phyloP scores from a whole-genome alignment of 495 filamentous ascomycete genomes.

The Penicillium odoratum region DNA sequence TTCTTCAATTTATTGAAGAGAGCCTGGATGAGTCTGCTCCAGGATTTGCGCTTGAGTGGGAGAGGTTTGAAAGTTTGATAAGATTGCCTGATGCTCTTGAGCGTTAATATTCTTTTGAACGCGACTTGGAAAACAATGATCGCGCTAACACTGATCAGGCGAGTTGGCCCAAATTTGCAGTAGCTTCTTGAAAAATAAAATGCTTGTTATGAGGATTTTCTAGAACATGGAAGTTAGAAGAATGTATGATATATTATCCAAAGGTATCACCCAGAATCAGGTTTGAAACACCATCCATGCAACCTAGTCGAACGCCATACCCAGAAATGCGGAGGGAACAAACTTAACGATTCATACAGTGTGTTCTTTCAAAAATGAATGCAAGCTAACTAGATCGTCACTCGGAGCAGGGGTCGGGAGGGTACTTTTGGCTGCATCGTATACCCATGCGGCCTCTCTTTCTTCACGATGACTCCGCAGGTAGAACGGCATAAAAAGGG shows the following conservation, averaged over 20 bases:
- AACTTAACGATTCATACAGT: conserved; percentile 2
- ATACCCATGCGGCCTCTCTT: conserved; percentile 41
- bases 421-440: conserved; percentile 35
- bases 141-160: no score
- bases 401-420: conserved; percentile 28
- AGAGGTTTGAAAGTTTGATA: no score
- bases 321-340: neutral
- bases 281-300: conserved; percentile 3
- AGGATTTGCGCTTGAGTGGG: no score
- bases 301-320: neutral
- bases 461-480: conserved; percentile 30
- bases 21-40: no score
- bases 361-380: conserved; percentile 26
- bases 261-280: neutral
- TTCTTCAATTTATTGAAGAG: no score
- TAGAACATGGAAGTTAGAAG: neutral
- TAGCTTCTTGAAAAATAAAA: no score
- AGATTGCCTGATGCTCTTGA: no score
- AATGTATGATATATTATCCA: neutral
- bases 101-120: no score
- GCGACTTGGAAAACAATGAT: no score
- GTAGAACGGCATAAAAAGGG: conserved; percentile 39
- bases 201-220: no score
- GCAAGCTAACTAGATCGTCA: conserved; percentile 24
- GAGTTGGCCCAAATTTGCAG: no score